A percentile compares a stretch with the other conserved stretches of the same genome.
phyloP scores from a whole-genome alignment of 2,329 filamentous ascomycete species.

The Ascochyta koolunga region DNA sequence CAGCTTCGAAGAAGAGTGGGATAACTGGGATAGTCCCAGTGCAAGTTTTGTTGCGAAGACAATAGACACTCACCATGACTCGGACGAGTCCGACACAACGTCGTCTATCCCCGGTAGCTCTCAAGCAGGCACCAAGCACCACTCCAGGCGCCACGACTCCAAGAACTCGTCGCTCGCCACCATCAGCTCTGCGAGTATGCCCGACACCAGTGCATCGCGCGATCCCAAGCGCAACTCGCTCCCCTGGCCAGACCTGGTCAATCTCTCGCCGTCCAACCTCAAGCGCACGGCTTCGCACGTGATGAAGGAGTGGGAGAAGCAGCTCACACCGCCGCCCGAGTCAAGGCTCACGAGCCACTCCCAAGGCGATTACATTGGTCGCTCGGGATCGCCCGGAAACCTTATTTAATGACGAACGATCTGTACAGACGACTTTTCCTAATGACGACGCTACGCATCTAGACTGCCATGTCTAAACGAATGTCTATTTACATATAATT shows the following conservation, averaged over 20 bases:
- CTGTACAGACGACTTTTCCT: constrained; percentile 18
- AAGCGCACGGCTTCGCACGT: constrained; percentile 83
- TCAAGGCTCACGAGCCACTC: constrained; percentile 38
- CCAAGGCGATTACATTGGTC: constrained; percentile 46
- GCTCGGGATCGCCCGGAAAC: constrained; percentile 32
- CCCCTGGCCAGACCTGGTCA: constrained; percentile 73
- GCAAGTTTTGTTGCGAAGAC: constrained; percentile 41
- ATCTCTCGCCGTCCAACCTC: constrained; percentile 75
- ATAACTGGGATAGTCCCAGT: constrained; percentile 61
- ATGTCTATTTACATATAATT: constrained; percentile 31
- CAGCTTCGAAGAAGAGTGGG: constrained; percentile 61
- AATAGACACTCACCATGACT: constrained; percentile 49
- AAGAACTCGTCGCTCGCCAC: constrained; percentile 45
- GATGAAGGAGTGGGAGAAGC: constrained; percentile 91
- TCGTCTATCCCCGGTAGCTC: constrained; percentile 57
- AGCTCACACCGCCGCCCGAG: constrained; percentile 60
- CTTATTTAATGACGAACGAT: constrained; percentile 32
- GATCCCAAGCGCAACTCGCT: constrained; percentile 50
- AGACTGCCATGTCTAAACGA: constrained; percentile 33
- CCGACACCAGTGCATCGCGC: constrained; percentile 30
- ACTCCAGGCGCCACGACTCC: constrained; percentile 47
- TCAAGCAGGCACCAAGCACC: constrained; percentile 61
- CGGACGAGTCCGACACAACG: constrained; percentile 58
- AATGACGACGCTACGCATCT: constrained; percentile 41
- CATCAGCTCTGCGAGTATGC: constrained; percentile 35